Evolutionary conservation across 768 basidiomycete genomes (phyloP).

Genomic region (Leccinum arenicola): DNA sequence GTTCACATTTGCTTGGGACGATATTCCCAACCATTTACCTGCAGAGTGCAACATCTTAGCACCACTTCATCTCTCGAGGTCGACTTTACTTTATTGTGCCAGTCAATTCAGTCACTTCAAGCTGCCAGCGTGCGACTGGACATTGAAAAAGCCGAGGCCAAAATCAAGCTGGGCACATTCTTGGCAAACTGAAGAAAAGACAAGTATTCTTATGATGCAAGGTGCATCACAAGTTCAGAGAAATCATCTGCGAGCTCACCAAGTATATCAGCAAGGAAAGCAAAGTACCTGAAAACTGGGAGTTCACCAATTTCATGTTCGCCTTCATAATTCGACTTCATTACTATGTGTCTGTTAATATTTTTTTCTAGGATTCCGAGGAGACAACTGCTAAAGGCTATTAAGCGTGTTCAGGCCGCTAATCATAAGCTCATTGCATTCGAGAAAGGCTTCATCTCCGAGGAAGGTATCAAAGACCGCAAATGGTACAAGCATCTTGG

Average conservation of each 20-base stretch:
- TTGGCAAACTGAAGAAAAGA: constrained; percentile 37
- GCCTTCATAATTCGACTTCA: neutral
- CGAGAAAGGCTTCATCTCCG: constrained; percentile 81
- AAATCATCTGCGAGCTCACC: constrained; percentile 34
- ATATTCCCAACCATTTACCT: neutral
- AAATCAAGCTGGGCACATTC: constrained; percentile 45
- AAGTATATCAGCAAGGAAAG: constrained; percentile 32
- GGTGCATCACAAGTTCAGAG: constrained; percentile 6
- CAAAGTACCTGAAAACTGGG: constrained; percentile 6
- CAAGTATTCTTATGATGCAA: constrained; percentile 25
- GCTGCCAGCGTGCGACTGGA: constrained; percentile 54
- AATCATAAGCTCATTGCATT: constrained; percentile 71
- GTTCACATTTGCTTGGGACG: constrained; percentile 25
- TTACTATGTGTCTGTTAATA: constrained; percentile 1
- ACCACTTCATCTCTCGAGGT: constrained; percentile 44
- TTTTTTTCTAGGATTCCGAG: constrained; percentile 15
- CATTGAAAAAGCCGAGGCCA: constrained; percentile 54
- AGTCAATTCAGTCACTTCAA: constrained; percentile 49
- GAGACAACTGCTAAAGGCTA: constrained; percentile 50
- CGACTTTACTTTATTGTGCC: constrained; percentile 40
- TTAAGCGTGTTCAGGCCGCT: constrained; percentile 52
- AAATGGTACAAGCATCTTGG: constrained; percentile 92
- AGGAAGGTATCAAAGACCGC: constrained; percentile 73
- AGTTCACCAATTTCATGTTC: constrained; percentile 9
- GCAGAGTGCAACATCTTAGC: constrained; percentile 31